Evolutionary conservation across 176 grass and related monocot genomes (phyloP).

Genomic region (Elymus sibiricus): DNA sequence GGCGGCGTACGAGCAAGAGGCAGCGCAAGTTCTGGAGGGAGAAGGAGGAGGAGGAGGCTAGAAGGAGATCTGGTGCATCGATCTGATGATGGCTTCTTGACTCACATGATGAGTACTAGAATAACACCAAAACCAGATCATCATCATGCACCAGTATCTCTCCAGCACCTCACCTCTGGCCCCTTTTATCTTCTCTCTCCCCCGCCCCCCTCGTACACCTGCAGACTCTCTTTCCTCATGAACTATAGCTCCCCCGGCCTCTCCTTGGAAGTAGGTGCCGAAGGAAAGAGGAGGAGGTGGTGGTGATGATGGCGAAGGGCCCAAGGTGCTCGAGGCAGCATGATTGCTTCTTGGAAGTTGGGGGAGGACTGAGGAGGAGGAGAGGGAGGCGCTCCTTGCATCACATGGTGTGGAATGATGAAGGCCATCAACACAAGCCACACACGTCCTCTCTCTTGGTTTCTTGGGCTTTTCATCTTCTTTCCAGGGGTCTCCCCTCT

Average conservation of each 20-base stretch:
- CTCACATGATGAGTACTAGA: constrained; percentile 7
- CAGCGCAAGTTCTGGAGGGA: not conserved
- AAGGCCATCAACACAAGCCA: constrained; percentile 36
- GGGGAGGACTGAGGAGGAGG: constrained; percentile 8
- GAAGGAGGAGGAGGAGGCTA: not conserved
- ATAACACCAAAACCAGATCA: constrained; percentile 33
- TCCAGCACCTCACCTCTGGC: constrained; percentile 1
- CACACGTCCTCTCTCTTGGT: constrained; percentile 38
- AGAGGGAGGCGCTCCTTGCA: constrained; percentile 20
- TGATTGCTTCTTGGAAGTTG: constrained; percentile 64
- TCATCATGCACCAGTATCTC: constrained; percentile 28
- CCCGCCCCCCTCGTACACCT: not conserved
- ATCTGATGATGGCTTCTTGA: constrained; percentile 59
- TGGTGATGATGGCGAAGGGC: constrained; percentile 51
- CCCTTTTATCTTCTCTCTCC: constrained; percentile 12
- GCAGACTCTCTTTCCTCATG: constrained; percentile 33
- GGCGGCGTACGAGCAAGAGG: constrained; percentile 24
- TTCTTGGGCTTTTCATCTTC: constrained; percentile 41
- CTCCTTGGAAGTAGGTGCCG: constrained; percentile 45
- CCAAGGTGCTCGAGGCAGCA: constrained; percentile 46
- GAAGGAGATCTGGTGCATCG: constrained; percentile 7
- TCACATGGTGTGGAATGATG: constrained; percentile 59
- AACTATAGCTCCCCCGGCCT: constrained; percentile 27
- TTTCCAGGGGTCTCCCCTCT: constrained; percentile 29
- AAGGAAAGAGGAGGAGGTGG: constrained; percentile 29